These are phyloP conservation scores for Aspergillus sp. DNA, from an alignment of 2,329 filamentous ascomycete species.

Conservation along the genomic window DNA sequence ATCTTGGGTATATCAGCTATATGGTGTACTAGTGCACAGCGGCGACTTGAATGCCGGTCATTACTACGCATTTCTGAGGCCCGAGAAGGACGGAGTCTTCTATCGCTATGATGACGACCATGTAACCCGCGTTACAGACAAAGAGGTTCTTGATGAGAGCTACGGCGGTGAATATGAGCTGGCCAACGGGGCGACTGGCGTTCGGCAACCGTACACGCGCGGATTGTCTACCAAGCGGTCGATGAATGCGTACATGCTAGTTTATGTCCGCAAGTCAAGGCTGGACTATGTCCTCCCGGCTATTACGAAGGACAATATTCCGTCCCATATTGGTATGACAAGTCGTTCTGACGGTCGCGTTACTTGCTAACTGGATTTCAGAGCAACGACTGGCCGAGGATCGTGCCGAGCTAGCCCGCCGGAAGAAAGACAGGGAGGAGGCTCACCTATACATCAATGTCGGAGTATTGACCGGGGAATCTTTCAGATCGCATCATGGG, in stretches of 20 bases:
- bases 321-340: conserved; percentile 62
- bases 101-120: conserved; percentile 97
- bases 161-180: conserved; percentile 77
- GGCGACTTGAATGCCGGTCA: conserved; percentile 95
- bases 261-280: conserved; percentile 83
- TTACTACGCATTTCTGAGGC: conserved; percentile 96
- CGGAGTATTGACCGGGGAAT: conserved; percentile 69
- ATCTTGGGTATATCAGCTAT: conserved; percentile 82
- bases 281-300: conserved; percentile 73
- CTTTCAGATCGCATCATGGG: conserved; percentile 70
- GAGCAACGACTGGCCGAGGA: conserved; percentile 74
- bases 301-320: conserved; percentile 69
- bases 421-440: conserved; percentile 82
- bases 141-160: conserved; percentile 92
- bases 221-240: conserved; percentile 57
- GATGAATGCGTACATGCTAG: conserved; percentile 96
- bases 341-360: conserved; percentile 3
- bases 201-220: conserved; percentile 56
- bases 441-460: conserved; percentile 86
- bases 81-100: conserved; percentile 84
- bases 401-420: conserved; percentile 61
- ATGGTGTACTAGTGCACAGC: conserved; percentile 92
- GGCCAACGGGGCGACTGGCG: conserved; percentile 46
- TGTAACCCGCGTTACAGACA: conserved; percentile 84
- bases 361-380: conserved; percentile 25